phyloP scores from a whole-genome alignment of 2,329 filamentous ascomycete genomes.

The Gaeumannomyces tritici region DNA sequence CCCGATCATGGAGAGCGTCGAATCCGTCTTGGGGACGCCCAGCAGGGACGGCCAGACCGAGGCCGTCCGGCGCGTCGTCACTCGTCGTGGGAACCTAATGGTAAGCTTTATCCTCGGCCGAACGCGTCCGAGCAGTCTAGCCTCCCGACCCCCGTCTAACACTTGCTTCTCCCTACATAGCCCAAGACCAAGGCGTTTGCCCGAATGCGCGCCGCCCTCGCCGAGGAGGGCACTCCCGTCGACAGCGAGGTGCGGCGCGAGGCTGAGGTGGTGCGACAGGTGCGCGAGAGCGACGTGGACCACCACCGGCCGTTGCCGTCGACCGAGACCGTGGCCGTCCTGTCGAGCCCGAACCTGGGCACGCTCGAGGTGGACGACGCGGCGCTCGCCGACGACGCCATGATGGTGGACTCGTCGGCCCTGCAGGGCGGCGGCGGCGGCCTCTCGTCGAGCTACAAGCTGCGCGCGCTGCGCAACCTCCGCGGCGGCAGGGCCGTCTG shows the following conservation, averaged over 20 bases:
- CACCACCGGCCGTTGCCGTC: slow-evolving; percentile 36
- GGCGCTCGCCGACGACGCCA: slow-evolving; percentile 60
- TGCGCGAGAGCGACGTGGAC: slow-evolving; percentile 77
- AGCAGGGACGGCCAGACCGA: slow-evolving; percentile 53
- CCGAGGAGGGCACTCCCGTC: slow-evolving; percentile 79
- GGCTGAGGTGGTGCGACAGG: slow-evolving; percentile 90
- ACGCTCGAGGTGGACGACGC: slow-evolving; percentile 37
- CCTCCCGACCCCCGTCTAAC: not conserved
- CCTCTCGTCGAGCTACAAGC: slow-evolving; percentile 61
- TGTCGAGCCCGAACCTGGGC: slow-evolving; percentile 62
- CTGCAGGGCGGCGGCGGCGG: slow-evolving; percentile 27
- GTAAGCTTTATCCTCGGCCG: slow-evolving; percentile 35
- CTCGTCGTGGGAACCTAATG: slow-evolving; percentile 77
- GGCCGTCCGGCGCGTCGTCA: slow-evolving; percentile 75
- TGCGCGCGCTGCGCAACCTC: slow-evolving; percentile 62
- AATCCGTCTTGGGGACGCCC: slow-evolving; percentile 29
- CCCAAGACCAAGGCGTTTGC: slow-evolving; percentile 96
- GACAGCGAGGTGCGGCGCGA: slow-evolving; percentile 86
- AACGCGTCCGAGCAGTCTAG: not conserved
- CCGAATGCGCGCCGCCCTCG: slow-evolving; percentile 78
- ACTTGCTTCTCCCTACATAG: slow-evolving; percentile 30
- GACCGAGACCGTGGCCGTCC: slow-evolving; percentile 40
- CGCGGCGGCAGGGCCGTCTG: slow-evolving; percentile 64
- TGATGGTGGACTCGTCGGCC: slow-evolving; percentile 44
- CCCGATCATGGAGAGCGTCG: slow-evolving; percentile 33